Evolutionary conservation across 768 basidiomycete genomes (phyloP).

Genomic region (Termitomyces sp.): DNA sequence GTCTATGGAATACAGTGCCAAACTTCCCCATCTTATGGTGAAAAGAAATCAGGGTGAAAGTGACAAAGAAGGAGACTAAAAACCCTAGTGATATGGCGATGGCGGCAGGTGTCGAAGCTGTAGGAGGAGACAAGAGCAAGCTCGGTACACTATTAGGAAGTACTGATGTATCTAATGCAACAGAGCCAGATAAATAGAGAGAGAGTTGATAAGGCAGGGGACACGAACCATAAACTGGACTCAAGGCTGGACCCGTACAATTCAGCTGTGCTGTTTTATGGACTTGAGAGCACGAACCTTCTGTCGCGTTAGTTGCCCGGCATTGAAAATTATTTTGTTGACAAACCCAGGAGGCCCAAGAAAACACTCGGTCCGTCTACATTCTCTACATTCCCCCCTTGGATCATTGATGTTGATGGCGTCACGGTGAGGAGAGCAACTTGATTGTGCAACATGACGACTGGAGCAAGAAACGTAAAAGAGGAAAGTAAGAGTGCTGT

Average conservation of each 20-base stretch:
- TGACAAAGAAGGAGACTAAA: conserved; percentile 56
- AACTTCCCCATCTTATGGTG: conserved; percentile 57
- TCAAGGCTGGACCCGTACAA: conserved; percentile 51
- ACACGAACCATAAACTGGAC: conserved; percentile 56
- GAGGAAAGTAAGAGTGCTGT: conserved; percentile 61
- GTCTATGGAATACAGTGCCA: conserved; percentile 45
- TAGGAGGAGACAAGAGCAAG: conserved; percentile 53
- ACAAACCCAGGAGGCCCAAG: conserved; percentile 60
- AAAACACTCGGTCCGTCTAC: conserved; percentile 68
- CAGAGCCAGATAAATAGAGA: not conserved
- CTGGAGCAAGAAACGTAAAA: conserved; percentile 66
- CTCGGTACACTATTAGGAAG: conserved; percentile 53
- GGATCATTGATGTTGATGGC: conserved; percentile 39
- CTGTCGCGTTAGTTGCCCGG: conserved; percentile 1
- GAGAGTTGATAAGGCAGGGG: not conserved
- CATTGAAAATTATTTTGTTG: not conserved
- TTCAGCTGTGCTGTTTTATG: conserved; percentile 42
- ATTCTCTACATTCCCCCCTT: conserved; percentile 30
- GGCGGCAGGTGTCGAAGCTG: conserved; percentile 54
- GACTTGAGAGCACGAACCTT: conserved; percentile 64
- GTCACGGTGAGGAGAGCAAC: conserved; percentile 63
- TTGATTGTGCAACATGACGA: conserved; percentile 48
- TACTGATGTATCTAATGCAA: conserved; percentile 50
- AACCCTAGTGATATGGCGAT: conserved; percentile 56
- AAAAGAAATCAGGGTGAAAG: conserved; percentile 61